phyloP scores from a whole-genome alignment of 805 yeast genomes.

The Metschnikowia cerradonensis region DNA sequence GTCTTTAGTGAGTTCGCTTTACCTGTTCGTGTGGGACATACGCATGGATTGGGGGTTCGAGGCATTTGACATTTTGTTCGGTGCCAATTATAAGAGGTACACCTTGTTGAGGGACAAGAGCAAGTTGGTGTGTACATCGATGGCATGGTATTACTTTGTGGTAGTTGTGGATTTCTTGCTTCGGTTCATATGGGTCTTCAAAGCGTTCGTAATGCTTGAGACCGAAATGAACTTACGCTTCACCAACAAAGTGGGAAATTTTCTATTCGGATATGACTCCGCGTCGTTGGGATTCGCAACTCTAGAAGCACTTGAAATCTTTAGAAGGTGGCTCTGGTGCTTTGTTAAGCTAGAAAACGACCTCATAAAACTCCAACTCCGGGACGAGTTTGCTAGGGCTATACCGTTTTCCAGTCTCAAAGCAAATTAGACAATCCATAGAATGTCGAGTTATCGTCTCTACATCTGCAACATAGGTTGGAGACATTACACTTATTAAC shows the following conservation, averaged over 20 bases:
- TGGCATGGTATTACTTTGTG: constrained; percentile 50
- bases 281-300: constrained; percentile 56
- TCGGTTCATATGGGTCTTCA: constrained; percentile 75
- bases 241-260: constrained; percentile 16
- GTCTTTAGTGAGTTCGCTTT: constrained; percentile 61
- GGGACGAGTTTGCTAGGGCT: constrained; percentile 15
- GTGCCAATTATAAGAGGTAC: constrained; percentile 7
- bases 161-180: constrained; percentile 57
- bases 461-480: neutral
- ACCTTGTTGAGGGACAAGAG: constrained; percentile 18
- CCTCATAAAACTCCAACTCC: constrained; percentile 33
- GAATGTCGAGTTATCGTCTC: neutral
- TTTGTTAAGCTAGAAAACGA: constrained; percentile 81
- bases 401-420: constrained; percentile 13
- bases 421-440: neutral
- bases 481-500: neutral
- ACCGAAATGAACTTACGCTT: constrained; percentile 18
- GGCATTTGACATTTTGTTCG: constrained; percentile 37
- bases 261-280: constrained; percentile 36
- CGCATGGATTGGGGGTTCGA: constrained; percentile 83
- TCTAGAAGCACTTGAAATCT: constrained; percentile 68
- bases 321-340: constrained; percentile 89
- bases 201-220: constrained; percentile 38
- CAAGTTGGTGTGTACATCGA: constrained; percentile 24
- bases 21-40: constrained; percentile 86